Base-by-base conservation (phyloP, 805 yeast species). In the Barnettozyma sucrosica region DNA sequence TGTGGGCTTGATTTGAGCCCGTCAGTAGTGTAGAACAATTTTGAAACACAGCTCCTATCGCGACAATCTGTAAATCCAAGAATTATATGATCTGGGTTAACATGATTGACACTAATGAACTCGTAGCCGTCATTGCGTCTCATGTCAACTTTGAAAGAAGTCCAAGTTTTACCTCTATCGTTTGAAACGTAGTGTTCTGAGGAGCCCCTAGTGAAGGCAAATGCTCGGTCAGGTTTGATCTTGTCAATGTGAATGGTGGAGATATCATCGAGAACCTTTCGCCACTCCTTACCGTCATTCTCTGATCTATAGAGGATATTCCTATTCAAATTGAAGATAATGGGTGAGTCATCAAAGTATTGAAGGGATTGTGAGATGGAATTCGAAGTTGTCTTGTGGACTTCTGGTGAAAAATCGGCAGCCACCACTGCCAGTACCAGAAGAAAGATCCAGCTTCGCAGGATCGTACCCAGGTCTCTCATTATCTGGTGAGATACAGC, bases 241-340 rank as follows among this genome's bases (percentile, higher is more conserved):
- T 68, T 70, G 53, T 74, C 66, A 21, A 66, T 51, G 20, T 66
- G 24, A 14, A 51, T 38, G 3, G 56, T 53, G 25, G 49, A 47
- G 16, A 57, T 55, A 38, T 61, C 67, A 8, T 70, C 66, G 18
- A 72, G 66, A 2, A 66, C 56, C 30, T 64, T 56, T 7, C 55
- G 50, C 72, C 80, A 81, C 0, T 64, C 54, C 10, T 48, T 61
- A 7, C 81, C 82, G 43, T 72, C 75, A 55, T 81, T 75, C 10
- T 53, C 63, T 2, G 84, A 78, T 1, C 69, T 51, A 55, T 65
- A 71, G 5, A 80, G 41, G n/a, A 54, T 54, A 2, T 59, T 58
- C 1, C 64, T 37, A 21, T 51, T 52, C 26, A 60, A 28, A 21
- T 50, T 51, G 13, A 60, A 39, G 10, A 56, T 48, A 7, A 53